Evolutionary conservation across 345 rosid genomes (phyloP), one percentile per base, ranked within the genome.

Genomic region (Sonneratia alba): DNA sequence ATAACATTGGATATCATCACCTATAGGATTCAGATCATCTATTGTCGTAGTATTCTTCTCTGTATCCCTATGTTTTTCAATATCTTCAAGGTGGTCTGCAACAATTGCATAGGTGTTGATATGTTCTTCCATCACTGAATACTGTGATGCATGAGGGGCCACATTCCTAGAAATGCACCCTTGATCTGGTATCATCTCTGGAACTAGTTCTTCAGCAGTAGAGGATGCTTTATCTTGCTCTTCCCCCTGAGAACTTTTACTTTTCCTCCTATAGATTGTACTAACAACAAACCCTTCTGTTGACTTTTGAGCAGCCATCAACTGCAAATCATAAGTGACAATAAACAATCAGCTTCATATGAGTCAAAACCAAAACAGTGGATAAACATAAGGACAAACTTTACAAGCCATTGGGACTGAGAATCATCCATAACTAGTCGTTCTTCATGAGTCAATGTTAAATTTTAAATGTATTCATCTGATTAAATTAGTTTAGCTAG

Each of bases 51-150:
- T 68, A 62, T 61, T 73, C 42, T 77, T 80, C 73, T 76, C 80
- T 49, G 55, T 70, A 64, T 80, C 82, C 80, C 83, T 90, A 70
- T 92, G 93, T 81, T 90, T 94, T 80, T 84, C 86, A 68, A 71
- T 74, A 78, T 61, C 76, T 73, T 86, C 82, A 62, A 27, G 43
- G 66, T 77, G 72, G 66, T 78, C 71, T 59, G 65, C 77, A 70
- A 38, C 66, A 22, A 22, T 61, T 22, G 70, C 70, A 75, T 87
- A 78, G 56, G 74, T 73, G 79, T 79, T 84, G 48, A 72, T 62
- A 74, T 78, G 73, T 55, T 47, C 70, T 72, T 79, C 78, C 79
- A 64, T 81, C 68, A 57, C 66, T 76, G 75, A 66, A 76, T 51
- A 72, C 73, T 83, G 83, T 69, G 79, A 63, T 45, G 55, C n/a